Base-by-base conservation (phyloP, 768 basidiomycete genomes). In the Sporobolomyces pararoseus region DNA sequence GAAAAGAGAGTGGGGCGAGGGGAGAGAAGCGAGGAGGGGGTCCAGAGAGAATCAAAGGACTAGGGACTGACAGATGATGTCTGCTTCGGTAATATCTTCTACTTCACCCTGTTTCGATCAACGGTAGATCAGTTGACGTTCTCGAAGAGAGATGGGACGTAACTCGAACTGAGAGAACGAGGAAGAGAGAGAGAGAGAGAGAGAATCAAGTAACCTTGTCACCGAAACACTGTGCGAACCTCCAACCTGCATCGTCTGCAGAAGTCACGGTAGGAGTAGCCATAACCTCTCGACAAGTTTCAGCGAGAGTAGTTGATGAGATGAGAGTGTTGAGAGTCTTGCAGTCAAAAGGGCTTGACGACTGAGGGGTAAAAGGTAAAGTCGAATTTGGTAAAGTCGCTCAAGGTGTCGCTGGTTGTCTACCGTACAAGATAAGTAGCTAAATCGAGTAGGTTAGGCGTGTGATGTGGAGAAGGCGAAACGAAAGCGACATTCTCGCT, bases 51-150 rank as follows among this genome's bases (percentile, higher is more conserved):
- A n/a, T n/a, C n/a, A n/a, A n/a, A 42, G 7, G n/a, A 44, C 39
- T 10, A 44, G 42, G 3, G 3, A 54, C 66, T 49, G 6, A 67
- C 73, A 74, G 81, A 99, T 99, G 84, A 99, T 98, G 85, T 99
- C 96, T 84, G 96, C 96, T 84, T 99, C 96, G 69, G 96, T 99
- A 79, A 99, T 98, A 80, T 99, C 96, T 79, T 97, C 96, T 42
- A 98, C 95, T 80, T 96, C 90, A 76, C 90, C 73, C 73, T 74
- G 59, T n/a, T 4, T 5, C 19, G 3, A 13, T 5, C n/a, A 50
- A 27, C 25, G 9, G 25, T 19, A 27, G 25, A 35, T n/a, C n/a
- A n/a, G n/a, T n/a, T n/a, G n/a, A n/a, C n/a, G n/a, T n/a, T n/a
- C n/a, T n/a, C n/a, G n/a, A 44, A 31, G 50, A 27, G 60, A 66